Base-by-base conservation (phyloP, 1,284 basidiomycete genomes). In the Schizophyllum amplum region DNA sequence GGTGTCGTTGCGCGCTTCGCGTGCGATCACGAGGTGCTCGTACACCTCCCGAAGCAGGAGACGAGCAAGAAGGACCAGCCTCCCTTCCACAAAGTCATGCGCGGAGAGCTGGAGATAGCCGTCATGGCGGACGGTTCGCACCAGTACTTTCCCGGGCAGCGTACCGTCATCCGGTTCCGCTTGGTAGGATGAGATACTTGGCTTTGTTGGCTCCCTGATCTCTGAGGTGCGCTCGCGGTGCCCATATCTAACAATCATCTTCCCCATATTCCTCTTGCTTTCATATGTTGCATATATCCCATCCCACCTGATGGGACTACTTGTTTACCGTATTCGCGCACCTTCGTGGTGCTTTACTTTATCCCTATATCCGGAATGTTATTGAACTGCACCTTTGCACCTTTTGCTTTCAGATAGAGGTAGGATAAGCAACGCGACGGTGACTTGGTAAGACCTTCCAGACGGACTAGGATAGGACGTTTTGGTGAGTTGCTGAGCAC, bases 111-210 rank as follows among this genome's bases (percentile, higher is more conserved):
- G 49, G 79, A 81, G 62, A 69, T 81, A 23, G 71, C 71, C 15
- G 69, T 81, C 24, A 63, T 81, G 13, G 75, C 77, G 13, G 81
- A 83, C 61, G 70, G 72, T 11, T 74, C 80, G 4, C 82, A 84
- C 63, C 63, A 55, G 13, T 71, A 75, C 60, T 74, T 83, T 62
- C 70, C 75, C 25, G 82, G 82, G 33, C 74, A 78, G 66, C 72
- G 77, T 55, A 77, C 74, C 6, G 72, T 81, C 58, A 67, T 83
- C 52, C 73, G 77, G 33, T 79, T 81, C 67, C 70, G 73, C 15
- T 70, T 82, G 58, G 65, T 81, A n/a, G 79, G 80, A 1, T 71
- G 62, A 67, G 57, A 17, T 9, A 2, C 33, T n/a, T n/a, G n/a
- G n/a, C n/a, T n/a, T n/a, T n/a, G 17, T 3, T 17, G 7, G 33